phyloP scores from a whole-genome alignment of 768 basidiomycete species.

The Multifurca ochricompacta region DNA sequence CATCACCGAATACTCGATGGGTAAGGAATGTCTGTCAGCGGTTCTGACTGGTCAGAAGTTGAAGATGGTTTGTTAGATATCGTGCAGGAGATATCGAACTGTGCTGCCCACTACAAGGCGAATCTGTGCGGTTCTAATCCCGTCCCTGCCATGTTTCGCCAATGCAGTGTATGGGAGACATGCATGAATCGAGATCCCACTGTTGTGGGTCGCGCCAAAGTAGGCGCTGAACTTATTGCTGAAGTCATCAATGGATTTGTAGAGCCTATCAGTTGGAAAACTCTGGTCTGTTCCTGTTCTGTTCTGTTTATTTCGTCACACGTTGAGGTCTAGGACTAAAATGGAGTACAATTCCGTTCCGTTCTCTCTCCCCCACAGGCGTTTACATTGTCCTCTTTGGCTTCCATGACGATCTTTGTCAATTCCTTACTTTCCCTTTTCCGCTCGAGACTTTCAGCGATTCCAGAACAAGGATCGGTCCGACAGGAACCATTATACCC shows the following conservation, averaged over 20 bases:
- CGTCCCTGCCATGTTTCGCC: constrained; percentile 81
- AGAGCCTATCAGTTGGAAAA: constrained; percentile 97
- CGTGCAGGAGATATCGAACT: constrained; percentile 86
- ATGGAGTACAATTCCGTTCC: constrained; percentile 16
- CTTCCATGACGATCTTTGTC: constrained; percentile 72
- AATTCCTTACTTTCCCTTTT: constrained; percentile 75
- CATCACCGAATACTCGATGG: constrained; percentile 82
- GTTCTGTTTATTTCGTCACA: constrained; percentile 8
- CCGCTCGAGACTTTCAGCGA: constrained; percentile 51
- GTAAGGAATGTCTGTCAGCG: constrained; percentile 36
- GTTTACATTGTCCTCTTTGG: constrained; percentile 67
- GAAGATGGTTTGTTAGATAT: constrained; percentile 47
- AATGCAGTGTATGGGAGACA: constrained; percentile 84
- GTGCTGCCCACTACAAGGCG: constrained; percentile 69
- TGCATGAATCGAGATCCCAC: constrained; percentile 95
- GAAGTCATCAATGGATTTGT: constrained; percentile 96
- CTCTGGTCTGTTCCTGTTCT: constrained; percentile 53
- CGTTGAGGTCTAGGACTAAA: constrained; percentile 12
- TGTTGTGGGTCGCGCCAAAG: constrained; percentile 78
- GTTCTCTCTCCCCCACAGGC: constrained; percentile 33
- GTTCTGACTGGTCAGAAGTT: constrained; percentile 5
- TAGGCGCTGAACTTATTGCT: constrained; percentile 91
- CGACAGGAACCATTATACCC: constrained; percentile 20
- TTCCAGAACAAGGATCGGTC: constrained; percentile 22
- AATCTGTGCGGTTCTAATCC: constrained; percentile 73